Evolutionary conservation across 129 eudicot genomes (phyloP), one percentile per base, ranked within the genome.

Genomic region (Rutidosis leptorrhynchoides): DNA sequence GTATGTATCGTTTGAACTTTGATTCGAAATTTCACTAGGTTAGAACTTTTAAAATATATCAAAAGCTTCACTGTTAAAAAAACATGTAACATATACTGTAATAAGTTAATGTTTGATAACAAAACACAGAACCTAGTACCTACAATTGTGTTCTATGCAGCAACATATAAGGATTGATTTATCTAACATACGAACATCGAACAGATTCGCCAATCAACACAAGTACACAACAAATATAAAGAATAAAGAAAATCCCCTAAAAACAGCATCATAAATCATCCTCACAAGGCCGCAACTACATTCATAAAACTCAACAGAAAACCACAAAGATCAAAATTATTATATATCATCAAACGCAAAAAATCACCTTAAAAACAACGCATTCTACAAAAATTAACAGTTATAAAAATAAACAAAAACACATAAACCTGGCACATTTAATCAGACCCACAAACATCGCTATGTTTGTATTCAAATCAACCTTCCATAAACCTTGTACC

Each of bases 391-490:
- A 51, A 51, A 51, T 6, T 19, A 51, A 51, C 25, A 51, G 25
- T 2, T n/a, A 51, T 2, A 6, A 7, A 51, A 16, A 3, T 14
- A 48, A n/a, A 7, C 16, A 5, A 51, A 6, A 51, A n/a, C 12
- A 19, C 22, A 49, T 1, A 17, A 17, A 49, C 2, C n/a, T 49
- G 10, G 11, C 23, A 49, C 56, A n/a, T 6, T 15, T 6, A 48
- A 14, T n/a, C n/a, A n/a, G n/a, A n/a, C n/a, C n/a, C n/a, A n/a
- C n/a, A n/a, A n/a, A n/a, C n/a, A n/a, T n/a, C n/a, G n/a, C n/a
- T n/a, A n/a, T n/a, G n/a, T n/a, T n/a, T 61, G 37, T 52, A 62
- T 61, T 23, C 52, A 24, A 25, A 58, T 63, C 54, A 24, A 52
- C 52, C 49, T 59, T 29, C 58, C 48, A n/a, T 5, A 10, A 40